Evolutionary conservation across 352 stramenopile genomes (phyloP).

Genomic region (Phytophthora aleatoria): DNA sequence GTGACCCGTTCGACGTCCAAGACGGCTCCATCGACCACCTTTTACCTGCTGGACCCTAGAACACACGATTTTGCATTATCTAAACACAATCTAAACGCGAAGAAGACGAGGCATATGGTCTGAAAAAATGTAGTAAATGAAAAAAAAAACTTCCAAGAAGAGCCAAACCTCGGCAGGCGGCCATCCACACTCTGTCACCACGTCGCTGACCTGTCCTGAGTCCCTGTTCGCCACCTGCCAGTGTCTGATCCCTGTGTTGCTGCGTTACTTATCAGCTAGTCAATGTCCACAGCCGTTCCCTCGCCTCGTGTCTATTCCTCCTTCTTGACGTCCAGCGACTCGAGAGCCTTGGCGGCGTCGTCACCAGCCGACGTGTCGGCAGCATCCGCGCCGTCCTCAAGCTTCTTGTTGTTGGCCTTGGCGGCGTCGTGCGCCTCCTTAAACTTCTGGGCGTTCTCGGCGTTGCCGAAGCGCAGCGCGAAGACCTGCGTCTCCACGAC

Average conservation of each 20-base stretch:
- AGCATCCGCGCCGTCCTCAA: conserved; percentile 93
- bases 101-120: conserved; percentile 31
- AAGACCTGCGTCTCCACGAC: conserved; percentile 92
- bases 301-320: conserved; percentile 58
- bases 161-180: conserved; percentile 22
- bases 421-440: conserved; percentile 94
- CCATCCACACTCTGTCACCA: conserved; percentile 1
- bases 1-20: conserved; percentile 33
- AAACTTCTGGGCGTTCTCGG: conserved; percentile 96
- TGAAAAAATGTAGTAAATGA: conserved; percentile 40
- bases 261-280: conserved; percentile 1
- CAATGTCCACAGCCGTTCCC: conserved; percentile 1
- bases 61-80: conserved; percentile 1
- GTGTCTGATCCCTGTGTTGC: conserved; percentile 2
- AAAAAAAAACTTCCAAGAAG: conserved; percentile 32
- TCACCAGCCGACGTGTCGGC: conserved; percentile 92
- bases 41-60: conserved; percentile 13
- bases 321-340: conserved; percentile 91
- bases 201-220: neutral
- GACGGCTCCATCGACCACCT: conserved; percentile 26
- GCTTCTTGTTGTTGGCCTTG: conserved; percentile 94
- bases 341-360: conserved; percentile 92
- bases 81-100: conserved; percentile 22
- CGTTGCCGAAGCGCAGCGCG: conserved; percentile 94
- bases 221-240: conserved; percentile 5